phyloP scores from a whole-genome alignment of 2,329 filamentous ascomycete species.

The Phialocephala subalpina region DNA sequence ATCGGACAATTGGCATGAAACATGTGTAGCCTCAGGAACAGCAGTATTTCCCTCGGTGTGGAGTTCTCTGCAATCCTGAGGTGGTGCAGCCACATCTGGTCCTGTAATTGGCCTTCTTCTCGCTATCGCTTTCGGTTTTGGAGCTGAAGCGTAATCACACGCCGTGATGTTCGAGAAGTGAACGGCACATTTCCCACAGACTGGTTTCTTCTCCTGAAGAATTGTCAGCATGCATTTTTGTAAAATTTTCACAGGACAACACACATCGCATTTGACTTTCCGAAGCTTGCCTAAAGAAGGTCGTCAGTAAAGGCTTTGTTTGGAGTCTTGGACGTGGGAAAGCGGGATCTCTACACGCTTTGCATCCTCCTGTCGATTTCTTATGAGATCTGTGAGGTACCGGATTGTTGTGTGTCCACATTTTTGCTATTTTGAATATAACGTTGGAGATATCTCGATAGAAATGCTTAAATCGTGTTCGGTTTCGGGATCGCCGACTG shows the following conservation, averaged over 20 bases:
- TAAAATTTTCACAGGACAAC: background rate
- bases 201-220: slow-evolving; percentile 30
- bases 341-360: slow-evolving; percentile 22
- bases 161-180: slow-evolving; percentile 31
- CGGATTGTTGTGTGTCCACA: slow-evolving; percentile 25
- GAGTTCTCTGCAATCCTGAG: background rate
- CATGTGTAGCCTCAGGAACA: background rate
- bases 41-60: background rate
- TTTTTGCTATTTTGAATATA: background rate
- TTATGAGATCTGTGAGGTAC: slow-evolving; percentile 27
- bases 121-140: background rate
- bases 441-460: background rate
- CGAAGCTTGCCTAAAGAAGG: slow-evolving; percentile 14
- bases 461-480: slow-evolving; percentile 12
- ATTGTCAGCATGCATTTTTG: background rate
- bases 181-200: slow-evolving; percentile 28
- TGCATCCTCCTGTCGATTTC: slow-evolving; percentile 29
- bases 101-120: background rate
- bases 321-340: too few relatives aligned
- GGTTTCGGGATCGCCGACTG: slow-evolving; percentile 14
- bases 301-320: background rate
- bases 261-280: slow-evolving; percentile 30
- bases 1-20: background rate
- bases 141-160: slow-evolving; percentile 24
- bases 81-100: background rate